A percentile compares a stretch with the other conserved stretches of the same genome.
phyloP scores from a whole-genome alignment of 176 grass and related monocot genomes.

The Juncus inflexus region DNA sequence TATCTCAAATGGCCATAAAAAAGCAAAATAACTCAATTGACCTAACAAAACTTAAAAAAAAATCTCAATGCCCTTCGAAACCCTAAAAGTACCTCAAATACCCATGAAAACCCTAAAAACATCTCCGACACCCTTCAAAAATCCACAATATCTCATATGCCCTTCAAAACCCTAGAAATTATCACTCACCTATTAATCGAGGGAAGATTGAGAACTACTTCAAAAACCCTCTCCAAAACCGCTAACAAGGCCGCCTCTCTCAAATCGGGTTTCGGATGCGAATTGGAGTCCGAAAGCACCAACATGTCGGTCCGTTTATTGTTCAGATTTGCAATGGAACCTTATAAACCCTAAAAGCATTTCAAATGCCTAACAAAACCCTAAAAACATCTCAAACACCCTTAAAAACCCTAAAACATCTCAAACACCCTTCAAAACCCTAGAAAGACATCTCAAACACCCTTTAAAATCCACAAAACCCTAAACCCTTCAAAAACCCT shows the following conservation, averaged over 20 bases:
- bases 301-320: constrained; percentile 28
- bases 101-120: too few relatives aligned
- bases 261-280: constrained; percentile 41
- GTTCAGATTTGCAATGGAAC: constrained; percentile 15
- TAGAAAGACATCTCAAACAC: constrained; percentile 7
- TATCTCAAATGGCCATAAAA: too few relatives aligned
- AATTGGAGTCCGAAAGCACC: constrained; percentile 39
- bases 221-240: constrained; percentile 67
- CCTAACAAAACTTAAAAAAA: too few relatives aligned
- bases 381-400: too few relatives aligned
- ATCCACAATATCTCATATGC: too few relatives aligned
- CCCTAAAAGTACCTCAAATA: too few relatives aligned
- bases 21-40: too few relatives aligned
- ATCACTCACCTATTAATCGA: constrained; percentile 65
- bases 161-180: too few relatives aligned
- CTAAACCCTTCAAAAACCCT: neutral
- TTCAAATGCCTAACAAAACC: too few relatives aligned
- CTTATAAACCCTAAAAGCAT: too few relatives aligned
- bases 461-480: neutral
- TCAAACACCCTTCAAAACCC: neutral
- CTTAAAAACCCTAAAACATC: neutral
- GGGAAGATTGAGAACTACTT: constrained; percentile 62
- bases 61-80: too few relatives aligned
- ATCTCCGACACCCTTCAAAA: too few relatives aligned
- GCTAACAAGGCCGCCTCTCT: constrained; percentile 55